phyloP scores from a whole-genome alignment of 257 asterid genomes.

The Salvia rosmarinus region DNA sequence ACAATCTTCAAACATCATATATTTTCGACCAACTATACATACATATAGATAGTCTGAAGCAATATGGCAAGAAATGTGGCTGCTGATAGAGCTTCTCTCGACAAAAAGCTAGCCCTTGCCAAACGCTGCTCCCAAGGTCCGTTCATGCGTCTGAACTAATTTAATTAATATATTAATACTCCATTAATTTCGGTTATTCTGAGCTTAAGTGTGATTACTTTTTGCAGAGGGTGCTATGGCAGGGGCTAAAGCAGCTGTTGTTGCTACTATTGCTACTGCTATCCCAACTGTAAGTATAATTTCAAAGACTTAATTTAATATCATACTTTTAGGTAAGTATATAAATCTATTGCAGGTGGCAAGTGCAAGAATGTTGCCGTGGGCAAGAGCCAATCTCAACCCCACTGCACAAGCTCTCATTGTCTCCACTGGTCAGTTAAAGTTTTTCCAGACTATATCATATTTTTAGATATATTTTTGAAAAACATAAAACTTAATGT shows the following conservation, averaged over 20 bases:
- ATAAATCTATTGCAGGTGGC: slow-evolving; percentile 59
- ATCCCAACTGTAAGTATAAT: slow-evolving; percentile 66
- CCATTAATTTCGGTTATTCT: no score
- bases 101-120: slow-evolving; percentile 73
- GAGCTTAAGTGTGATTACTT: no score
- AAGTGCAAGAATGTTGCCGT: slow-evolving; percentile 74
- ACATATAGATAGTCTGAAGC: no score
- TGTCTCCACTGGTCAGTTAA: slow-evolving; percentile 62
- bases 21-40: no score
- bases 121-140: slow-evolving; percentile 78
- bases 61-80: slow-evolving; percentile 46
- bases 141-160: no score
- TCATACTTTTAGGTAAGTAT: no score
- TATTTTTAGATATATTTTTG: background rate
- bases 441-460: no score
- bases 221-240: slow-evolving; percentile 76
- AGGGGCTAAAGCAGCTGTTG: slow-evolving; percentile 82
- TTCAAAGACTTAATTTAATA: no score
- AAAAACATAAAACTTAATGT: no score
- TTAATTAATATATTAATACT: no score
- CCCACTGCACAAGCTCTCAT: slow-evolving; percentile 94
- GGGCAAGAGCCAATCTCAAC: slow-evolving; percentile 83
- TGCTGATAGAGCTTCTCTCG: slow-evolving; percentile 55
- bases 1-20: no score
- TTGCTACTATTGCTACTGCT: slow-evolving; percentile 82